Percentiles rank a stretch among this genome's conserved stretches.
These are phyloP conservation scores for Candida vaughaniae DNA, from an alignment of 805 yeast species.

Conservation along the genomic window DNA sequence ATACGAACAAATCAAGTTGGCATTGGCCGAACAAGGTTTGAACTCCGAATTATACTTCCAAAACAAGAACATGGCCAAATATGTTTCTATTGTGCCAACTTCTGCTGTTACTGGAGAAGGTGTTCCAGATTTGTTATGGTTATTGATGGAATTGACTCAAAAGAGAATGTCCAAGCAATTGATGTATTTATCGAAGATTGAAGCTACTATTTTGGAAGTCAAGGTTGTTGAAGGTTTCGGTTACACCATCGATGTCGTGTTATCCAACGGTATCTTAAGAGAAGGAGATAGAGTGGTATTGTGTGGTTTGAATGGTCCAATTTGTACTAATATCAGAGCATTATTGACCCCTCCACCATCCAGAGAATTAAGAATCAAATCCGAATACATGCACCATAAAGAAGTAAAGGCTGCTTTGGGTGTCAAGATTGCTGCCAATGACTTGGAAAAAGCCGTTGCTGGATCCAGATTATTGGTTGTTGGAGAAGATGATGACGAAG, in stretches of 20 bases:
- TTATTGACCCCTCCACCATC: slow-evolving; percentile 96
- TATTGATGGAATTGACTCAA: slow-evolving; percentile 91
- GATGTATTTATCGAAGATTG: slow-evolving; percentile 90
- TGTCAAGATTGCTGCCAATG: slow-evolving; percentile 97
- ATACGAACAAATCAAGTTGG: slow-evolving; percentile 78
- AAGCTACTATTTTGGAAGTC: slow-evolving; percentile 96
- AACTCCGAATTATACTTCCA: slow-evolving; percentile 96
- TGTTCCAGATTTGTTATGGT: slow-evolving; percentile 97
- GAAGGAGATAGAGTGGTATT: slow-evolving; percentile 95
- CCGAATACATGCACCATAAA: slow-evolving; percentile 95
- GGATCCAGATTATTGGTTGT: slow-evolving; percentile 95
- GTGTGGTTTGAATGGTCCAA: slow-evolving; percentile 98
- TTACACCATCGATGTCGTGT: slow-evolving; percentile 95
- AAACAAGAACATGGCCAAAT: slow-evolving; percentile 89
- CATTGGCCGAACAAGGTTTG: slow-evolving; percentile 96
- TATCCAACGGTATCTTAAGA: slow-evolving; percentile 91
- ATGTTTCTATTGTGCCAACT: slow-evolving; percentile 95
- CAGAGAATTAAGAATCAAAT: slow-evolving; percentile 91
- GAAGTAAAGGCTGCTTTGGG: slow-evolving; percentile 99
- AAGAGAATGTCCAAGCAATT: slow-evolving; percentile 98
- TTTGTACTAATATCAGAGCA: slow-evolving; percentile 94
- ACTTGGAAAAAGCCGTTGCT: slow-evolving; percentile 97
- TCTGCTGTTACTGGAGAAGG: slow-evolving; percentile 99
- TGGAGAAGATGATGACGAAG: slow-evolving; percentile 97
- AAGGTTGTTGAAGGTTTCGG: slow-evolving; percentile 98